Evolutionary conservation across 345 rosid genomes (phyloP).

Genomic region (Anastatica hierochuntica): DNA sequence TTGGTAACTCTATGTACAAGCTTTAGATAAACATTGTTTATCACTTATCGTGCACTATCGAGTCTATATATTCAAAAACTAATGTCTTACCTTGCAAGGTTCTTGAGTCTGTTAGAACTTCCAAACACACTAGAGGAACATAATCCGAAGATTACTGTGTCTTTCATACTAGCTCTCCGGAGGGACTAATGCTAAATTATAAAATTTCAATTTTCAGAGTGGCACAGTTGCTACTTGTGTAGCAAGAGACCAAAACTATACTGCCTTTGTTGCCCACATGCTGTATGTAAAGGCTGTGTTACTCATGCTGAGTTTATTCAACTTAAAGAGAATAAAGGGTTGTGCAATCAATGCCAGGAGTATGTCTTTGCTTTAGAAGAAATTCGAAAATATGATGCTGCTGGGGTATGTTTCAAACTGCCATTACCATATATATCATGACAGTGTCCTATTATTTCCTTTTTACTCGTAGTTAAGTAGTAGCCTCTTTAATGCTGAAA

Average conservation of each 20-base stretch:
- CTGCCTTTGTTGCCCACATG: conserved; percentile 20
- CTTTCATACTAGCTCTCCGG: neutral
- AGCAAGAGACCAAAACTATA: conserved; percentile 13
- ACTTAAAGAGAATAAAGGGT: conserved; percentile 18
- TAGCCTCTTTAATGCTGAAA: too few species aligned
- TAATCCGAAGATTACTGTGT: neutral
- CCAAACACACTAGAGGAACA: too few species aligned
- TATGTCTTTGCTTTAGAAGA: conserved; percentile 17
- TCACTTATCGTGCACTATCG: too few species aligned
- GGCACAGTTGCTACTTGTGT: conserved; percentile 30
- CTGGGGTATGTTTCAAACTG: conserved; percentile 15
- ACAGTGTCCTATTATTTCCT: neutral
- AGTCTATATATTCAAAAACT: too few species aligned
- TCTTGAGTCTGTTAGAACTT: too few species aligned
- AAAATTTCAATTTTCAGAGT: conserved; percentile 12
- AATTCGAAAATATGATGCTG: conserved; percentile 15
- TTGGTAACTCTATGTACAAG: too few species aligned
- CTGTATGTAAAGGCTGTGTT: conserved; percentile 19
- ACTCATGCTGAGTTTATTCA: conserved; percentile 10
- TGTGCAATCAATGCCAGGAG: conserved; percentile 19
- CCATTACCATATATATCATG: too few species aligned
- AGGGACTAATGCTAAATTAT: neutral
- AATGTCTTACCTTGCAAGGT: too few species aligned
- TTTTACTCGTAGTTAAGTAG: too few species aligned
- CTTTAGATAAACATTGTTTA: too few species aligned